Base-by-base conservation (phyloP, 1,284 basidiomycete species). In the Sphagnurus paluster region DNA sequence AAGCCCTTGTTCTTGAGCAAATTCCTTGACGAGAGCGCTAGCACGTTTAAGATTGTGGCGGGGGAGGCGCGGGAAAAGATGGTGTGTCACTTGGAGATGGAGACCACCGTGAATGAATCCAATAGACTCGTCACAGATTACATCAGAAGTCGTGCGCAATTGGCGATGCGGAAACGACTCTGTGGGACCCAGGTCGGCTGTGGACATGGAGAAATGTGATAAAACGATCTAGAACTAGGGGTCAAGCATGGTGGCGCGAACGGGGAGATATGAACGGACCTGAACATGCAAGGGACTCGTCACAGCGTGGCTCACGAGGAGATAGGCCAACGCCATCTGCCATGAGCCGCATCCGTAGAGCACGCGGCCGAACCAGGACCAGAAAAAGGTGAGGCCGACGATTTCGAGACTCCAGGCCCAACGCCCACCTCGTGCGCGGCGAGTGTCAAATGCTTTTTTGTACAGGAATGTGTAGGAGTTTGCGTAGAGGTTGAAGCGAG, bases 161-260 rank as follows among this genome's bases (percentile, higher is more conserved):
- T 99, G 96, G 24, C 97, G 86, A 56, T 91, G 87, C 1, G 90
- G 79, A 73, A 98, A 99, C 2, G 90, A 93, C 66, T 99, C 97
- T 26, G 74, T 74, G 0, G 93, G 90, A 1, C 95, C 95, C 19
- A 98, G 76, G 62, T 98, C 96, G 8, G 78, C 87, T 1, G 93
- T 95, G 5, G 94, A 94, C 73, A 97, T 95, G 35, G 92, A 91
- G 69, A 97, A 99, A 71, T 99, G 96, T 2, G 95, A 98, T 17
- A 99, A 81, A 1, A 98, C 95, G 58, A 99, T 99, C 92, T 98
- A 62, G 28, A 21, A n/a, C 17, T 29, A 35, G 30, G 10, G 34
- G 26, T 40, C 41, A 39, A 9, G 13, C 29, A 36, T 30, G 1
- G 11, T 42, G 9, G 25, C n/a, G 44, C 23, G 7, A 9, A 35